Percentiles rank a stretch among this genome's conserved stretches.
Conservation (phyloP, 2,329 filamentous ascomycete species). For the Aspergillus cejpii region DNA sequence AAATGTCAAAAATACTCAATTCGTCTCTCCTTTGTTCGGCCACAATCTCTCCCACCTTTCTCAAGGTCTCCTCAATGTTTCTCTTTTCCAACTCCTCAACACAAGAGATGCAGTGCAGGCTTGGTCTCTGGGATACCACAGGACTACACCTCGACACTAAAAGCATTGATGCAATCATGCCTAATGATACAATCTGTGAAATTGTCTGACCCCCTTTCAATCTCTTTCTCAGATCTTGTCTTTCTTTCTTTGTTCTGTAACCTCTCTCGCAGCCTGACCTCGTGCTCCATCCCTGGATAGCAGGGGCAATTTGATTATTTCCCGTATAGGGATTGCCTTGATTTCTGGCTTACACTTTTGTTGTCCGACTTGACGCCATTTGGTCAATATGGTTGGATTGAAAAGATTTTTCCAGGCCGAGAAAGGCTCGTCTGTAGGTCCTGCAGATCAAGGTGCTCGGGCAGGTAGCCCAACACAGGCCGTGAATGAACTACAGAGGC, state of each 20-base stretch:
- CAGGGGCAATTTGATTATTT: neutral
- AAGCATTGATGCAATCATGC: neutral
- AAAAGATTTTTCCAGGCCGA: slow-evolving; percentile 32
- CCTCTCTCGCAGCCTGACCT: neutral
- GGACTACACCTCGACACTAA: neutral
- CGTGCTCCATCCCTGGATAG: neutral
- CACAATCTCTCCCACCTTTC: neutral
- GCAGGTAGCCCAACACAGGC: slow-evolving; percentile 1
- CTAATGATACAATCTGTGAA: neutral
- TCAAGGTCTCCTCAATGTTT: neutral
- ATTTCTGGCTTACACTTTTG: neutral
- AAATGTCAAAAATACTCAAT: no score
- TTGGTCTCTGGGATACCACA: neutral
- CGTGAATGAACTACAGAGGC: slow-evolving; percentile 5
- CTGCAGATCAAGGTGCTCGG: slow-evolving; percentile 8
- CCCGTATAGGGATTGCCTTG: neutral
- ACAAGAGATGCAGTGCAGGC: neutral
- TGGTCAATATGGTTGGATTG: slow-evolving; percentile 28
- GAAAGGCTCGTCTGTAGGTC: slow-evolving; percentile 13
- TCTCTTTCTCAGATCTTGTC: neutral
- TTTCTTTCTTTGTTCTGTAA: neutral
- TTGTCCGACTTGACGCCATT: neutral
- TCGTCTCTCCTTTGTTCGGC: neutral
- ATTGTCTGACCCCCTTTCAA: neutral
- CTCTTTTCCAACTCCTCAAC: neutral